Evolutionary conservation across 2,329 filamentous ascomycete genomes (phyloP).

Genomic region (Cordyceps fumosorosea): DNA sequence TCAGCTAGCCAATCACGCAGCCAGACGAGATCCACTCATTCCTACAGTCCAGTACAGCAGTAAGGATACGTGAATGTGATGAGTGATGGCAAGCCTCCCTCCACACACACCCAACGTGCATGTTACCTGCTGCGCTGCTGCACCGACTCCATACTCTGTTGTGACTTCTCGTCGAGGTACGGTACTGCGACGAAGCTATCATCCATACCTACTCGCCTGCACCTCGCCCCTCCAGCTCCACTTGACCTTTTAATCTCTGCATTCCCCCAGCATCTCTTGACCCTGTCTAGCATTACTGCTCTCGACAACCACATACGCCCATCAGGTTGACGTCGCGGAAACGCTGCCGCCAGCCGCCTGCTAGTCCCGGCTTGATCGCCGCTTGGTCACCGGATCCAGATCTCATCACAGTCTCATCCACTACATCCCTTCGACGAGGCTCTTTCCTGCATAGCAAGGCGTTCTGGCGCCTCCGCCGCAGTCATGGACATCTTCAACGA

Average conservation of each 20-base stretch:
- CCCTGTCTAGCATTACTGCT: neutral
- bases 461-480: neutral
- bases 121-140: neutral
- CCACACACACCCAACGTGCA: neutral
- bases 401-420: neutral
- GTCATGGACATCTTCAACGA: slow-evolving; percentile 16
- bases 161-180: neutral
- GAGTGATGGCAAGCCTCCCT: neutral
- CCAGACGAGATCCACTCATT: neutral
- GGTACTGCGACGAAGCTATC: neutral
- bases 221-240: slow-evolving; percentile 2
- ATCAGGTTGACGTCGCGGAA: neutral
- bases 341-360: neutral
- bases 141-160: neutral
- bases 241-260: neutral
- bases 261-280: neutral
- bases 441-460: slow-evolving; percentile 4
- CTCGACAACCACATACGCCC: neutral
- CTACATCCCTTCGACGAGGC: neutral
- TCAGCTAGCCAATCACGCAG: neutral
- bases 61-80: neutral
- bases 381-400: slow-evolving; percentile 4
- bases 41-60: neutral
- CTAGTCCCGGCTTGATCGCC: neutral
- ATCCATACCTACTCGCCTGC: neutral